Evolutionary conservation across 2,329 filamentous ascomycete genomes (phyloP).

Genomic region (Pseudopyricularia cyperi): DNA sequence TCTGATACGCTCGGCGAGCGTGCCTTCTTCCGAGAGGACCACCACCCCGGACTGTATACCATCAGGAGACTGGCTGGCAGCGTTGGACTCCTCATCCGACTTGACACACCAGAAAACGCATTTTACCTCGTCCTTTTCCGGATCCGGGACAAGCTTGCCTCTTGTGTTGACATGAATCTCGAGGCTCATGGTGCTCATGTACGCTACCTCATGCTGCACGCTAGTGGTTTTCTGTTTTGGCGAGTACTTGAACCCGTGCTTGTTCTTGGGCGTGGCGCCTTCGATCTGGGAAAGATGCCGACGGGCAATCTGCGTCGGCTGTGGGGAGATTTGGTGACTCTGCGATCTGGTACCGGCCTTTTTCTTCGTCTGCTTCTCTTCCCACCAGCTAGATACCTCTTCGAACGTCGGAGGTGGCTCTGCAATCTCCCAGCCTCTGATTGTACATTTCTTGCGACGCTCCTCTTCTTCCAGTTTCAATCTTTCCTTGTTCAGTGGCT

Average conservation of each 20-base stretch:
- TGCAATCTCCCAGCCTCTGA: constrained; percentile 67
- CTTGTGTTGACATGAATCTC: constrained; percentile 87
- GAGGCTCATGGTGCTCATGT: constrained; percentile 94
- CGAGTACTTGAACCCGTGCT: constrained; percentile 74
- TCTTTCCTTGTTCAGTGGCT: constrained; percentile 34
- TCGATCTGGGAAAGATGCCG: constrained; percentile 68
- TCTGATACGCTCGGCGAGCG: constrained; percentile 45
- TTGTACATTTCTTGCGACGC: constrained; percentile 43
- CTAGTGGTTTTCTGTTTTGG: constrained; percentile 63
- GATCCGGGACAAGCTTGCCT: constrained; percentile 70
- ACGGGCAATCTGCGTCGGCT: constrained; percentile 6
- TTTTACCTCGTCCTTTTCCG: constrained; percentile 76
- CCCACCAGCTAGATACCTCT: constrained; percentile 60
- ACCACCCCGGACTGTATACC: constrained; percentile 55
- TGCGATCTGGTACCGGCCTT: constrained; percentile 4
- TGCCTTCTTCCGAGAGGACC: constrained; percentile 51
- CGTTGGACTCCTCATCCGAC: constrained; percentile 50
- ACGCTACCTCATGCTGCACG: constrained; percentile 72
- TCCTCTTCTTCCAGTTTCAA: constrained; percentile 36
- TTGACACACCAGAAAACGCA: constrained; percentile 87
- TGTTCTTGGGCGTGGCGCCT: constrained; percentile 71
- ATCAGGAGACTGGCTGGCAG: constrained; percentile 26
- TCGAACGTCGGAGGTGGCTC: constrained; percentile 53
- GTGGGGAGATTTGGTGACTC: constrained; percentile 4
- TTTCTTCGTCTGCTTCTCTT: constrained; percentile 18